These are phyloP conservation scores for Fusarium lateritium DNA, from an alignment of 2,329 filamentous ascomycete species.

Conservation along the genomic window DNA sequence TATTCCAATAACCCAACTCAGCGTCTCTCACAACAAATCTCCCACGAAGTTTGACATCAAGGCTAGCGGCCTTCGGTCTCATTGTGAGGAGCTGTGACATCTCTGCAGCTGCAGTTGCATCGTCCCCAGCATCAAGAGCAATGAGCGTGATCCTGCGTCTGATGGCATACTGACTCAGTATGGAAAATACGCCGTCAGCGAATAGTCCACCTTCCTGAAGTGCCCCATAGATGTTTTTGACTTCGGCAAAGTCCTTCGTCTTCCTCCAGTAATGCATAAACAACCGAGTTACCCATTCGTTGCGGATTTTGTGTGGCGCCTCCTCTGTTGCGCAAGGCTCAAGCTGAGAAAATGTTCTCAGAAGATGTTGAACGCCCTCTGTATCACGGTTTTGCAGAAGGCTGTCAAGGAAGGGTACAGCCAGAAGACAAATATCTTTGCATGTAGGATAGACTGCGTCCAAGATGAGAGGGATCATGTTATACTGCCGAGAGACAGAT, in stretches of 20 bases:
- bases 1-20: conserved; percentile 48
- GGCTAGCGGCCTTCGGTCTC: conserved; percentile 29
- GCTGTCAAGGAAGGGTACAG: conserved; percentile 43
- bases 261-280: conserved; percentile 49
- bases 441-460: conserved; percentile 42
- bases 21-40: conserved; percentile 50
- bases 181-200: conserved; percentile 27
- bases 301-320: conserved; percentile 17
- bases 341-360: conserved; percentile 32
- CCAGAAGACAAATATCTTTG: conserved; percentile 43
- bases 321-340: conserved; percentile 4
- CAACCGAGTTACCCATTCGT: conserved; percentile 44
- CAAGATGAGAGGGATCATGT: conserved; percentile 38
- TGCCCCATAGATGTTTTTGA: conserved; percentile 49
- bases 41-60: conserved; percentile 50
- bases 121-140: conserved; percentile 50
- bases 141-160: conserved; percentile 49
- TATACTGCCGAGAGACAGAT: conserved; percentile 35
- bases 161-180: conserved; percentile 48
- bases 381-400: conserved; percentile 29
- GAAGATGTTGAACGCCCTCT: conserved; percentile 34
- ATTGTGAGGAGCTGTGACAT: conserved; percentile 44
- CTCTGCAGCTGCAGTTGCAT: conserved; percentile 47
- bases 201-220: conserved; percentile 52
- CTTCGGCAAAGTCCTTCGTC: conserved; percentile 40